Conservation (phyloP, 108 stramenopile species). For the Pseudonitzschia multiseries region DNA sequence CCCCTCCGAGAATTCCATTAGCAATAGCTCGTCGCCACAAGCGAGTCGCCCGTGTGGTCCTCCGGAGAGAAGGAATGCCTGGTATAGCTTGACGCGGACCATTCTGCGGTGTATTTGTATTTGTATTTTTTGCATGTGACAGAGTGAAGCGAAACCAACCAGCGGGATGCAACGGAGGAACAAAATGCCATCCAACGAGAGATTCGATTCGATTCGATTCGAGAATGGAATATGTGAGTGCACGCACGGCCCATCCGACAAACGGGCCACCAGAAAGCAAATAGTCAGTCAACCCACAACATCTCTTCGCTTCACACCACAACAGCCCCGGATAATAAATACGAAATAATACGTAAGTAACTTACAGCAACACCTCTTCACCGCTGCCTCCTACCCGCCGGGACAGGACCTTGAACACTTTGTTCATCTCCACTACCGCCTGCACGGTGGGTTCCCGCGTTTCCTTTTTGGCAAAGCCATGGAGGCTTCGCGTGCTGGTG, state of each 20-base stretch:
- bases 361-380: conserved; percentile 19
- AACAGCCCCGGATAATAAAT: too few relatives aligned
- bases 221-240: too few relatives aligned
- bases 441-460: conserved; percentile 54
- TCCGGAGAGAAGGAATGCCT: conserved; percentile 52
- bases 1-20: conserved; percentile 36
- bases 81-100: conserved; percentile 43
- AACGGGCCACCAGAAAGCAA: too few relatives aligned
- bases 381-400: too few relatives aligned
- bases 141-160: background rate
- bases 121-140: background rate
- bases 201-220: too few relatives aligned
- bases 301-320: too few relatives aligned
- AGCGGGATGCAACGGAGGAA: too few relatives aligned
- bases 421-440: conserved; percentile 37
- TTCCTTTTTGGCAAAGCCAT: background rate
- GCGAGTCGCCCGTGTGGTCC: conserved; percentile 44
- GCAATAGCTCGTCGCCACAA: conserved; percentile 44
- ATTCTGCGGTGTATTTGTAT: conserved; percentile 28
- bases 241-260: too few relatives aligned
- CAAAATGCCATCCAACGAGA: too few relatives aligned
- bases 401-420: conserved; percentile 28
- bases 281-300: too few relatives aligned
- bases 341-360: too few relatives aligned
- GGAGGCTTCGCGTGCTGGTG: conserved; percentile 25